A percentile compares a stretch with the other conserved stretches of the same genome.
phyloP scores from a whole-genome alignment of 306 rosid genomes.

The Cicer arietinum region DNA sequence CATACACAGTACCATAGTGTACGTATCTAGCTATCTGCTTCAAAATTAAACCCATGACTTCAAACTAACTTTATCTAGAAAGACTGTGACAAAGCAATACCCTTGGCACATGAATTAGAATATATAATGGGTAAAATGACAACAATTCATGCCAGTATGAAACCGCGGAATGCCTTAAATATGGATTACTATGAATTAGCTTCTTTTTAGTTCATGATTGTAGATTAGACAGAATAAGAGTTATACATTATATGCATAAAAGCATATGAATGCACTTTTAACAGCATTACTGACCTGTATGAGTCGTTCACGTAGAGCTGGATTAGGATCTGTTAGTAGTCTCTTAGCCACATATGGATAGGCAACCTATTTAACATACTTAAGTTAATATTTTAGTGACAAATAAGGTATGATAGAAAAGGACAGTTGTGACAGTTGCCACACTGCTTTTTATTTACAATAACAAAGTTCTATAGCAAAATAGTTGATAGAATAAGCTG shows the following conservation, averaged over 20 bases:
- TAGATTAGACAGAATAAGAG: slow-evolving; percentile 22
- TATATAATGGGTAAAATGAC: slow-evolving; percentile 20
- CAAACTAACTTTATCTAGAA: not conserved
- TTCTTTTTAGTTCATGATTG: slow-evolving; percentile 18
- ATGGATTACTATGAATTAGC: slow-evolving; percentile 19
- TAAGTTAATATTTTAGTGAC: slow-evolving; percentile 33
- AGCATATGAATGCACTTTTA: slow-evolving; percentile 32
- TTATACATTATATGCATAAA: slow-evolving; percentile 17
- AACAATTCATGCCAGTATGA: slow-evolving; percentile 15
- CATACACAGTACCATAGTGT: slow-evolving; percentile 3
- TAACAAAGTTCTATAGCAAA: slow-evolving; percentile 21
- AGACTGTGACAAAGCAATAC: not conserved
- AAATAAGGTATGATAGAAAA: slow-evolving; percentile 39
- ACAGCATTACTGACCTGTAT: slow-evolving; percentile 73
- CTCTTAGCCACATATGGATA: slow-evolving; percentile 98
- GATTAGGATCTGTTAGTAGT: slow-evolving; percentile 93
- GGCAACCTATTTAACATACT: slow-evolving; percentile 75
- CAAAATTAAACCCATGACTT: slow-evolving; percentile 13
- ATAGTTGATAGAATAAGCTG: slow-evolving; percentile 29
- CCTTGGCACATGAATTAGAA: slow-evolving; percentile 14
- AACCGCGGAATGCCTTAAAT: slow-evolving; percentile 8
- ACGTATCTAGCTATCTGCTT: slow-evolving; percentile 19
- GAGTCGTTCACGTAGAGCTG: slow-evolving; percentile 97
- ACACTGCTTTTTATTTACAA: slow-evolving; percentile 35
- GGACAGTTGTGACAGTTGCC: slow-evolving; percentile 25